Percentiles rank a stretch among this genome's conserved stretches.
Evolutionary conservation across 78 protist genomes (phyloP).

Genomic region (Tieghemostelium lacteum): DNA sequence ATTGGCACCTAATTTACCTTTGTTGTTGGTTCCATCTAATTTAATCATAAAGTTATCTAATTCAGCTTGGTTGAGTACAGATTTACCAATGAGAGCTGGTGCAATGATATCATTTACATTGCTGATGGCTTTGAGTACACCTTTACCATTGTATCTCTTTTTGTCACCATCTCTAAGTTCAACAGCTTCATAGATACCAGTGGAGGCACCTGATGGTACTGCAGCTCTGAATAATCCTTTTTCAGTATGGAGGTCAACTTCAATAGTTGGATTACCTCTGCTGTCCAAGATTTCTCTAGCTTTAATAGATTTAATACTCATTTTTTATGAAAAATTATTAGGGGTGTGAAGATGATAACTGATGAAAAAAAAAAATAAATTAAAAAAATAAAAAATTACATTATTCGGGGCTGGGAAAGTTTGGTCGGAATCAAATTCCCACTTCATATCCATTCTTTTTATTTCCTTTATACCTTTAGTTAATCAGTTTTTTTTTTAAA

Average conservation of each 20-base stretch:
- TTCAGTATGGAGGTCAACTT: conserved; percentile 91
- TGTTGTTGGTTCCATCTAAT: conserved; percentile 96
- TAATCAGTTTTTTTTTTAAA: no score
- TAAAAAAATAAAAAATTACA: no score
- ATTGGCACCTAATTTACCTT: conserved; percentile 98
- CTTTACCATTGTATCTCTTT: conserved; percentile 96
- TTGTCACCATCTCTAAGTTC: conserved; percentile 89
- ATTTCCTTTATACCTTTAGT: no score
- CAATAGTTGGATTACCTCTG: conserved; percentile 98
- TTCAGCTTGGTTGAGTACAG: conserved; percentile 89
- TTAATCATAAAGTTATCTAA: conserved; percentile 93
- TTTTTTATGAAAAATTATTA: background rate
- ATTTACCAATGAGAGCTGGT: conserved; percentile 92
- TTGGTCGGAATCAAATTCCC: no score
- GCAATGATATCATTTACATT: conserved; percentile 86
- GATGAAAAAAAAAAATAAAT: background rate
- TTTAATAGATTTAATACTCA: conserved; percentile 60
- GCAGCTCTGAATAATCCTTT: conserved; percentile 95
- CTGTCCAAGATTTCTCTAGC: conserved; percentile 96
- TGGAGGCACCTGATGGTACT: conserved; percentile 99
- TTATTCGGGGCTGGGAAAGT: no score
- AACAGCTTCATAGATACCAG: conserved; percentile 98
- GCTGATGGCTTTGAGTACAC: conserved; percentile 94
- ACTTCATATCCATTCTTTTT: no score
- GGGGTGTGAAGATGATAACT: conserved; percentile 12